Conservation (phyloP, 192 early-diverging fungal species). For the Gryganskiella cystojenkinii region DNA sequence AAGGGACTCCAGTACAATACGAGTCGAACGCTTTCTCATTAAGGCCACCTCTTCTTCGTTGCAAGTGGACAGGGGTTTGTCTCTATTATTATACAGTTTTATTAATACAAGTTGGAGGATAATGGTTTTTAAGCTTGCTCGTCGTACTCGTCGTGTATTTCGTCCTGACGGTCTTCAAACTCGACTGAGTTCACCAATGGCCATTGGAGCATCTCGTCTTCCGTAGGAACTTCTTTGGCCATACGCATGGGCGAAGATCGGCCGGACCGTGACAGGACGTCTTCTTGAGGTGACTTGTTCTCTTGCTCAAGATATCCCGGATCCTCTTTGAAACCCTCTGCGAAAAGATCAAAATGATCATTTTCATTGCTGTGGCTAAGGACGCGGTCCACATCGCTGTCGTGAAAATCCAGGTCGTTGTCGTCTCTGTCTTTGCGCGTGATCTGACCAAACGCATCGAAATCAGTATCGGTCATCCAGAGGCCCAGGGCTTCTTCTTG, state of each 20-base stretch:
- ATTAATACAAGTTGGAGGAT: no score
- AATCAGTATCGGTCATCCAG: slow-evolving; percentile 45
- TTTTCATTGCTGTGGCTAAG: not conserved
- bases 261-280: no score
- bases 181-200: slow-evolving; percentile 21
- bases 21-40: no score
- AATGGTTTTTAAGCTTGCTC: no score
- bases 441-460: slow-evolving; percentile 18
- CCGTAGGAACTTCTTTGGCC: no score
- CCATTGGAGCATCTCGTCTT: slow-evolving; percentile 48
- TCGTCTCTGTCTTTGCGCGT: not conserved
- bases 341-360: slow-evolving; percentile 31
- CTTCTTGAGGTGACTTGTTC: not conserved
- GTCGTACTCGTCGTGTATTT: slow-evolving; percentile 32
- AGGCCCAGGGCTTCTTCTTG: slow-evolving; percentile 43
- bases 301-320: no score
- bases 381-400: not conserved
- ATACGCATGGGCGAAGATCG: no score
- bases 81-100: no score
- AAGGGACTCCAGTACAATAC: no score
- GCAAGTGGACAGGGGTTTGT: no score
- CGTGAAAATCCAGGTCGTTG: not conserved
- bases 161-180: slow-evolving; percentile 40
- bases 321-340: slow-evolving; percentile 33
- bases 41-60: no score